These are phyloP conservation scores for Larix sibirica DNA, from an alignment of 83 land plant species.

Conservation along the genomic window DNA sequence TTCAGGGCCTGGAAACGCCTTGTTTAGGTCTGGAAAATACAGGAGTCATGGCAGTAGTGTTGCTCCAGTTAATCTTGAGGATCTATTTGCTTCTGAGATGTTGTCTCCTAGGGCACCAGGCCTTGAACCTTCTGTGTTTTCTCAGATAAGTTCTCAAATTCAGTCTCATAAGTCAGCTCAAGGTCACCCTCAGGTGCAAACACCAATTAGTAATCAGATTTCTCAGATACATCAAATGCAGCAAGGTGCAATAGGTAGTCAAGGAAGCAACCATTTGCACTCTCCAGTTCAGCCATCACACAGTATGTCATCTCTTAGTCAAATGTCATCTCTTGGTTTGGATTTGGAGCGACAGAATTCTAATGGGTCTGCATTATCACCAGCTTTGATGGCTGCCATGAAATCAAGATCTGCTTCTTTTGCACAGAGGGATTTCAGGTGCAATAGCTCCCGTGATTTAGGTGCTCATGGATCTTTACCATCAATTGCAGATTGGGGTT, in stretches of 20 bases:
- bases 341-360: conserved; percentile 16
- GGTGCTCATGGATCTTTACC: neutral
- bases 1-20: conserved; percentile 26
- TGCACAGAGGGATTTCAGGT: conserved; percentile 16
- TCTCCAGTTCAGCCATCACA: conserved; percentile 14
- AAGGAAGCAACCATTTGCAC: neutral
- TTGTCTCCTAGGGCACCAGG: conserved; percentile 22
- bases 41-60: conserved; percentile 23
- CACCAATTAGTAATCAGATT: conserved; percentile 22
- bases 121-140: conserved; percentile 23
- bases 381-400: neutral
- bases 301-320: conserved; percentile 12
- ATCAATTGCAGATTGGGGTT: conserved; percentile 61
- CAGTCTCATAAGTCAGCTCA: conserved; percentile 30
- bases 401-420: conserved; percentile 17
- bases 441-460: conserved; percentile 15
- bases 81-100: conserved; percentile 49
- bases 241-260: neutral
- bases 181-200: conserved; percentile 35
- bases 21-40: conserved; percentile 24
- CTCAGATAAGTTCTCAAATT: conserved; percentile 40
- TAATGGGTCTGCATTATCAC: conserved; percentile 2
- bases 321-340: conserved; percentile 15
- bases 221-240: conserved; percentile 7
- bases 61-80: conserved; percentile 53